Percentiles rank a stretch among this genome's conserved stretches.
phyloP scores from a whole-genome alignment of 169 alveolate species.

The Theileria sp. region DNA sequence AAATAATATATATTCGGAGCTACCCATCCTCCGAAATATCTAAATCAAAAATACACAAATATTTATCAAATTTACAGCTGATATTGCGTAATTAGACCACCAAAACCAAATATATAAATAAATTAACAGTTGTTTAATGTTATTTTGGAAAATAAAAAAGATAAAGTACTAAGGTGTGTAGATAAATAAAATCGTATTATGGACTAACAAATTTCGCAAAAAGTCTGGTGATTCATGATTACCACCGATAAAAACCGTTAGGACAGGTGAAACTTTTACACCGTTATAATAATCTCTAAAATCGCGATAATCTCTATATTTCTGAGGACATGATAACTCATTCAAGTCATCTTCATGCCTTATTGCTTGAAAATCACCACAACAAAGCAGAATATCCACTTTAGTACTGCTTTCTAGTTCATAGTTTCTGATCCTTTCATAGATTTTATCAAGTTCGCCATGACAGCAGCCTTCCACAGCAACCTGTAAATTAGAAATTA shows the following conservation, averaged over 20 bases:
- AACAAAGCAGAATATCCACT: conserved; percentile 89
- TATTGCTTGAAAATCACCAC: conserved; percentile 95
- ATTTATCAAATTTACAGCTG: not conserved
- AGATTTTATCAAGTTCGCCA: conserved; percentile 89
- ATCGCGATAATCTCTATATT: conserved; percentile 88
- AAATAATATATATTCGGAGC: conserved; percentile 94
- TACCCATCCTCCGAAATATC: conserved; percentile 97
- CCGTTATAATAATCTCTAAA: conserved; percentile 89
- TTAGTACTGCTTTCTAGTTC: conserved; percentile 81
- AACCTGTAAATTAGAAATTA: conserved; percentile 51
- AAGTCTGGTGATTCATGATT: conserved; percentile 96
- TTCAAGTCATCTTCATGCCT: conserved; percentile 87
- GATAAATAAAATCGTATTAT: not conserved
- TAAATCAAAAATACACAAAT: not conserved
- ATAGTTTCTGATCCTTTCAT: conserved; percentile 70
- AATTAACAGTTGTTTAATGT: not conserved
- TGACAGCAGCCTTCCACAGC: conserved; percentile 96
- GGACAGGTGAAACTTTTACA: conserved; percentile 83
- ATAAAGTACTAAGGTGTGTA: not conserved
- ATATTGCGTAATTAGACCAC: not conserved
- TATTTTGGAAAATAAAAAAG: not conserved
- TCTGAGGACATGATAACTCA: conserved; percentile 88
- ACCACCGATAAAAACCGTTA: conserved; percentile 96
- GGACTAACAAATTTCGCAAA: conserved; percentile 82
- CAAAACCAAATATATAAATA: not conserved